Percentiles rank a stretch among this genome's conserved stretches.
These are phyloP conservation scores for Mycena kentingensis DNA, from an alignment of 768 basidiomycete genomes.

Conservation along the genomic window DNA sequence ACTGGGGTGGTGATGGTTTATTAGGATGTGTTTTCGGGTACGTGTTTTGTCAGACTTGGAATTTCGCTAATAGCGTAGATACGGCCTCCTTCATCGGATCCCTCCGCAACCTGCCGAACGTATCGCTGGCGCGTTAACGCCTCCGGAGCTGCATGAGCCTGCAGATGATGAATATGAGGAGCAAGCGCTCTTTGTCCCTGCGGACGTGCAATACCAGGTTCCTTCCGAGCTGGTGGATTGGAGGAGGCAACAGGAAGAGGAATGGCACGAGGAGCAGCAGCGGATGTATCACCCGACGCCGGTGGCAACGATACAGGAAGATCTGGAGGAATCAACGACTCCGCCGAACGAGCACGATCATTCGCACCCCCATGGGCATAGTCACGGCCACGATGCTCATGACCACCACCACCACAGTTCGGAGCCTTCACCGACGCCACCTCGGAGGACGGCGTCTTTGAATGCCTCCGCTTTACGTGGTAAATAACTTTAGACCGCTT, in stretches of 20 bases:
- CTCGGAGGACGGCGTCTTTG: slow-evolving; percentile 17
- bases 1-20: slow-evolving; percentile 97
- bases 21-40: slow-evolving; percentile 96
- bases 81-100: slow-evolving; percentile 91
- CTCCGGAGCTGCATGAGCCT: slow-evolving; percentile 53
- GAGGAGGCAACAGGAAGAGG: slow-evolving; percentile 34
- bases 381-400: slow-evolving; percentile 11
- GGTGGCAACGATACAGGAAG: slow-evolving; percentile 18
- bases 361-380: slow-evolving; percentile 4
- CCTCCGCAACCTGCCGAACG: slow-evolving; percentile 72
- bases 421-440: slow-evolving; percentile 8
- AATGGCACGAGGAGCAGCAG: slow-evolving; percentile 22
- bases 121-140: slow-evolving; percentile 51
- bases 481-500: slow-evolving; percentile 13
- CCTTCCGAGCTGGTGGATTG: slow-evolving; percentile 32
- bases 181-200: slow-evolving; percentile 73
- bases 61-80: slow-evolving; percentile 45
- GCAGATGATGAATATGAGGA: slow-evolving; percentile 59
- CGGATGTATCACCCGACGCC: slow-evolving; percentile 5
- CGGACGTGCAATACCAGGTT: slow-evolving; percentile 43
- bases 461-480: slow-evolving; percentile 19
- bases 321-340: slow-evolving; percentile 10
- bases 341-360: slow-evolving; percentile 10
- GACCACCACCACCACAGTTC: slow-evolving; percentile 1
- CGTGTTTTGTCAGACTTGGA: slow-evolving; percentile 29